phyloP scores from a whole-genome alignment of 1,139 yeast species.

The Schwanniomyces etchellsii region DNA sequence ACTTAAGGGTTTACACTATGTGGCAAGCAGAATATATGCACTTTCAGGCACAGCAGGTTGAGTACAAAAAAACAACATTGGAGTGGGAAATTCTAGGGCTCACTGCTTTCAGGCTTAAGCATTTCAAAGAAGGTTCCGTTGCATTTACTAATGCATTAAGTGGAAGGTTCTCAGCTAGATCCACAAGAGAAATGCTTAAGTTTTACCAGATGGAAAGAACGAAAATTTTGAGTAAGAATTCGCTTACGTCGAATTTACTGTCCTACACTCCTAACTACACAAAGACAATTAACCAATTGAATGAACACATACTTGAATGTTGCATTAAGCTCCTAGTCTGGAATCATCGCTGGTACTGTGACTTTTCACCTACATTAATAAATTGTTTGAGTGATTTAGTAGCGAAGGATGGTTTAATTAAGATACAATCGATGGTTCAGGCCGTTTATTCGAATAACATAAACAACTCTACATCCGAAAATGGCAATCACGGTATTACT shows the following conservation, averaged over 20 bases:
- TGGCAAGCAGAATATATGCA: slow-evolving; percentile 83
- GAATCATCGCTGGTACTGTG: slow-evolving; percentile 97
- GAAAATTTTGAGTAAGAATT: slow-evolving; percentile 29
- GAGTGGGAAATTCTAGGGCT: slow-evolving; percentile 94
- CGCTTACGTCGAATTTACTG: slow-evolving; percentile 13
- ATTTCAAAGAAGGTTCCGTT: slow-evolving; percentile 72
- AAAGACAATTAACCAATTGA: slow-evolving; percentile 43
- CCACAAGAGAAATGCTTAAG: slow-evolving; percentile 69
- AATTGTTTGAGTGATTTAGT: slow-evolving; percentile 55
- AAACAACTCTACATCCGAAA: slow-evolving; percentile 15
- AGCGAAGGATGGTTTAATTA: slow-evolving; percentile 71
- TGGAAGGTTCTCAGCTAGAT: slow-evolving; percentile 76
- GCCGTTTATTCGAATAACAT: slow-evolving; percentile 55
- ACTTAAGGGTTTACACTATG: slow-evolving; percentile 74
- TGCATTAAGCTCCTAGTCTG: slow-evolving; percentile 78
- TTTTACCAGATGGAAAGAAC: slow-evolving; percentile 50
- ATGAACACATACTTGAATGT: slow-evolving; percentile 62
- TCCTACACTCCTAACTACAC: slow-evolving; percentile 26
- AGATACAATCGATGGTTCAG: slow-evolving; percentile 69
- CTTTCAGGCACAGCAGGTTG: slow-evolving; percentile 66
- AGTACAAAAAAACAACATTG: slow-evolving; percentile 70
- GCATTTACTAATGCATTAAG: slow-evolving; percentile 77
- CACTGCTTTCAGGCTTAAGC: slow-evolving; percentile 73
- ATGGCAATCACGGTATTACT: slow-evolving; percentile 51
- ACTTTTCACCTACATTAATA: slow-evolving; percentile 69